These are phyloP conservation scores for Fusarium burgessii DNA, from an alignment of 2,329 filamentous ascomycete species.

Conservation along the genomic window DNA sequence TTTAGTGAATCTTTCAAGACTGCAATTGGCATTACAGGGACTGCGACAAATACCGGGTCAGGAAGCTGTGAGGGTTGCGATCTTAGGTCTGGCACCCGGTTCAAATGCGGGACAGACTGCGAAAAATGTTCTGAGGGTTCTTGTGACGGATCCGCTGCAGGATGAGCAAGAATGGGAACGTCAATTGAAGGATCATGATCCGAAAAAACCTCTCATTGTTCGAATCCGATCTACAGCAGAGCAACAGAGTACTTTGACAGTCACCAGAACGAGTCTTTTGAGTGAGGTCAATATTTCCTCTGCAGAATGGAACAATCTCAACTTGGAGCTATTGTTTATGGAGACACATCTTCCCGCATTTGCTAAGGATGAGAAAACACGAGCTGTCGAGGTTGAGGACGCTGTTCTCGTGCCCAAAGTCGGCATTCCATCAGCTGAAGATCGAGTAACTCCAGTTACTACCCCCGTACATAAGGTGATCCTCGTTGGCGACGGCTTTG, in stretches of 20 bases:
- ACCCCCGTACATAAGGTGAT: conserved; percentile 88
- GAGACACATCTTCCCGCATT: conserved; percentile 58
- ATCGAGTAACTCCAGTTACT: conserved; percentile 73
- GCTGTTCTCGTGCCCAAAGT: conserved; percentile 80
- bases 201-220: conserved; percentile 71
- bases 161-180: conserved; percentile 75
- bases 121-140: conserved; percentile 73
- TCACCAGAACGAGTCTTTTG: conserved; percentile 56
- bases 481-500: conserved; percentile 78
- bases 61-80: conserved; percentile 69
- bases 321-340: conserved; percentile 73
- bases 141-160: conserved; percentile 77
- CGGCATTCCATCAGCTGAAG: conserved; percentile 74
- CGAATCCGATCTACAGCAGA: conserved; percentile 58
- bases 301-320: conserved; percentile 68
- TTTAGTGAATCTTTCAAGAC: conserved; percentile 74
- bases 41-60: conserved; percentile 67
- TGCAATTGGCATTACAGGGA: conserved; percentile 78
- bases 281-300: conserved; percentile 73
- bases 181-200: conserved; percentile 65
- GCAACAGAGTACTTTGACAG: conserved; percentile 45
- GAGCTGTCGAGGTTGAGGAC: conserved; percentile 64
- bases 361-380: conserved; percentile 47
- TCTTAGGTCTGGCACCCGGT: conserved; percentile 62
- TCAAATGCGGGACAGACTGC: conserved; percentile 61